Evolutionary conservation across 164 flowering plant genomes (phyloP).

Genomic region (Vitis riparia): DNA sequence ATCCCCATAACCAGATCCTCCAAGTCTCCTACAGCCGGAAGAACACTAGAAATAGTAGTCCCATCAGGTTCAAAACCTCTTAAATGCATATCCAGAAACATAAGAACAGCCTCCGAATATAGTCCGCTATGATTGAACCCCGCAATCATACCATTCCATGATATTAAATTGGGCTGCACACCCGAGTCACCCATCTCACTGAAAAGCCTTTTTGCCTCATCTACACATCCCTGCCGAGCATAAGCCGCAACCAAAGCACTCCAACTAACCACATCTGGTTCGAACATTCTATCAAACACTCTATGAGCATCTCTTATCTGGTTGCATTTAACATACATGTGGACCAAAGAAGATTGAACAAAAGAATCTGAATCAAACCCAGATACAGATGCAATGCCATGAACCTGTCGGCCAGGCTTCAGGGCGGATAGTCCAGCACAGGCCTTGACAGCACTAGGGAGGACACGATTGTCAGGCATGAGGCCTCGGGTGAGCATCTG

Average conservation of each 20-base stretch:
- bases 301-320: conserved; percentile 40
- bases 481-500: conserved; percentile 39
- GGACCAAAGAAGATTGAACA: conserved; percentile 57
- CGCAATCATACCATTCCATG: conserved; percentile 78
- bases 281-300: conserved; percentile 52
- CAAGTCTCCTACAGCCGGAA: conserved; percentile 63
- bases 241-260: conserved; percentile 67
- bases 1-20: conserved; percentile 43
- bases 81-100: conserved; percentile 54
- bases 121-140: conserved; percentile 62
- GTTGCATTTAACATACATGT: conserved; percentile 58
- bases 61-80: conserved; percentile 57
- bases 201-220: conserved; percentile 45
- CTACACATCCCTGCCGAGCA: conserved; percentile 48
- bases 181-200: conserved; percentile 42
- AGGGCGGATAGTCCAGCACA: conserved; percentile 42
- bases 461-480: conserved; percentile 35
- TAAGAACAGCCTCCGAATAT: conserved; percentile 33
- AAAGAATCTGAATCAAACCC: conserved; percentile 53
- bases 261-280: conserved; percentile 55
- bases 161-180: conserved; percentile 59
- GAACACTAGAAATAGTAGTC: conserved; percentile 52
- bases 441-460: conserved; percentile 60
- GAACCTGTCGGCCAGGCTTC: conserved; percentile 45
- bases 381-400: conserved; percentile 32